Conservation (phyloP, 1,139 yeast genomes). For the Arxiozyma heterogenica region DNA sequence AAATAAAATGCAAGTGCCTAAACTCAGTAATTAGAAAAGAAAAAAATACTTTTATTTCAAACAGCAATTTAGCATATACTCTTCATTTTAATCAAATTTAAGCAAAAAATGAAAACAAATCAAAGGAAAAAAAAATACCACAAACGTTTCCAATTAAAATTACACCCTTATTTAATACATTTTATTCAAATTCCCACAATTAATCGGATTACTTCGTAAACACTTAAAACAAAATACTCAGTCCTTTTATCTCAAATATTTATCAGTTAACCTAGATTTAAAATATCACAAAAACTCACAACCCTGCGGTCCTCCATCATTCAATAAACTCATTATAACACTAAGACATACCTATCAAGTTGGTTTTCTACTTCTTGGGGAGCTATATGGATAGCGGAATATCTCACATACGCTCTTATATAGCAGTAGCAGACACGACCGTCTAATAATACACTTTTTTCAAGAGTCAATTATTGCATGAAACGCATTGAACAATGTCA, state of each 20-base stretch:
- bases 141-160: too few species aligned
- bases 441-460: too few species aligned
- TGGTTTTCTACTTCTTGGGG: conserved; percentile 6
- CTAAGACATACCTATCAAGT: conserved; percentile 15
- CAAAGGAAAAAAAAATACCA: background rate
- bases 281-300: background rate
- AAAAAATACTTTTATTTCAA: background rate
- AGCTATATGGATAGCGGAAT: background rate
- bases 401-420: background rate
- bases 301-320: background rate
- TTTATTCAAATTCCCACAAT: background rate
- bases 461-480: background rate
- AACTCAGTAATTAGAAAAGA: background rate
- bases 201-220: background rate
- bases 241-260: background rate
- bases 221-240: too few species aligned
- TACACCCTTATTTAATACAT: background rate
- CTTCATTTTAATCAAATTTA: too few species aligned
- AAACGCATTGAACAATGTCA: background rate
- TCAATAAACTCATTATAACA: background rate
- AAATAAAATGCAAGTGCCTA: background rate
- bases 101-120: too few species aligned
- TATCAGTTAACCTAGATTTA: too few species aligned
- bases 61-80: background rate
- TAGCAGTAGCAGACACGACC: background rate